These are phyloP conservation scores for Penicillium psychrofluorescens DNA, from an alignment of 495 filamentous ascomycete species.

Conservation along the genomic window DNA sequence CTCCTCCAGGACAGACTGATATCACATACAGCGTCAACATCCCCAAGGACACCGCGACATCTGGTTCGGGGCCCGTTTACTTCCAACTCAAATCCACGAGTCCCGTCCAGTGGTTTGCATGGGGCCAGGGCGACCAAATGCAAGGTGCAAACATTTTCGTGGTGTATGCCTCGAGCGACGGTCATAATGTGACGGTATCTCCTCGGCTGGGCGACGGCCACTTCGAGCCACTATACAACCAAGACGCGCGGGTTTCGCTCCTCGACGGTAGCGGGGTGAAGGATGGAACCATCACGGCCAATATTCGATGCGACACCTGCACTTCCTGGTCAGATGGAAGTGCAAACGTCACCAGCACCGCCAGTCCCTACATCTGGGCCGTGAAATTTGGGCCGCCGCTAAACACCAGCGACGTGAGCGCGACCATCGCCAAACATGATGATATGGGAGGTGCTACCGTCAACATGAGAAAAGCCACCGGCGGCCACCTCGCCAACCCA, in stretches of 20 bases:
- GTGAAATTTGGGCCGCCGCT: conserved; percentile 49
- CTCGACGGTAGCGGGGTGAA: conserved; percentile 50
- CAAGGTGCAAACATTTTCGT: conserved; percentile 55
- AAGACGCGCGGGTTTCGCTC: conserved; percentile 35
- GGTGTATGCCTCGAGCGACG: conserved; percentile 48
- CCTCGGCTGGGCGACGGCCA: conserved; percentile 44
- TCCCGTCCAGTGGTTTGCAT: conserved; percentile 50
- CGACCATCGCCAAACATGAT: conserved; percentile 50
- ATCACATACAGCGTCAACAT: conserved; percentile 12
- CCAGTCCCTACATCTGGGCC: conserved; percentile 55
- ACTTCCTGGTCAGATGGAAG: conserved; percentile 40
- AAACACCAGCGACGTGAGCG: conserved; percentile 38
- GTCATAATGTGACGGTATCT: conserved; percentile 49
- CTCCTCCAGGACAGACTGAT: conserved; percentile 3
- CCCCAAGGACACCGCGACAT: conserved; percentile 8
- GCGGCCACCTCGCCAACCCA: conserved; percentile 14
- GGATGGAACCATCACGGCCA: conserved; percentile 52
- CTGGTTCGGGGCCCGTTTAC: conserved; percentile 32
- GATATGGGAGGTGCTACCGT: conserved; percentile 40
- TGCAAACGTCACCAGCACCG: conserved; percentile 3
- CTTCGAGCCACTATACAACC: conserved; percentile 40
- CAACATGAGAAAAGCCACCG: conserved; percentile 47
- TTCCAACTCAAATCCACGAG: conserved; percentile 52
- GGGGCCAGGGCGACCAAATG: conserved; percentile 55
- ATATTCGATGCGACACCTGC: conserved; percentile 50